Evolutionary conservation across 176 grass and related monocot genomes (phyloP).

Genomic region (Chrysopogon serrulatus): DNA sequence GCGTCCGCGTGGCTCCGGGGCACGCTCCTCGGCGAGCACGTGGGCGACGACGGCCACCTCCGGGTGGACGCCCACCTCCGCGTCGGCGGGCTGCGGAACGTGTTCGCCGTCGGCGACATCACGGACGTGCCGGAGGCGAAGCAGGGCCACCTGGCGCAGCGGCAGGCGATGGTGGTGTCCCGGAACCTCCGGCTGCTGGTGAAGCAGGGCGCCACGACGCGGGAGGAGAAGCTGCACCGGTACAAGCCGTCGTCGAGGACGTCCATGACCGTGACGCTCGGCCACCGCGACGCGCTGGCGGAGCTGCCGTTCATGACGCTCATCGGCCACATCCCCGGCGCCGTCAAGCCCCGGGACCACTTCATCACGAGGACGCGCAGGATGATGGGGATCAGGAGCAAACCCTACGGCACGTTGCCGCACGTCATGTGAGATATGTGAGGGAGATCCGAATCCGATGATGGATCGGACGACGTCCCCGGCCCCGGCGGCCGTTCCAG

Average conservation of each 20-base stretch:
- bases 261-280: conserved; percentile 39
- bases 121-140: conserved; percentile 52
- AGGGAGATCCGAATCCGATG: not conserved
- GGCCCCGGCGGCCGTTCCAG: no score
- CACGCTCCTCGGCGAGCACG: conserved; percentile 25
- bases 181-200: conserved; percentile 58
- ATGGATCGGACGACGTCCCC: not conserved
- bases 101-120: conserved; percentile 72
- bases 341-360: conserved; percentile 45
- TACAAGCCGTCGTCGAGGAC: conserved; percentile 41
- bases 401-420: not conserved
- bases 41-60: conserved; percentile 15
- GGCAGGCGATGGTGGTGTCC: conserved; percentile 59
- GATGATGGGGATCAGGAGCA: conserved; percentile 47
- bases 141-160: conserved; percentile 56
- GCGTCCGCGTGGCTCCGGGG: conserved; percentile 43
- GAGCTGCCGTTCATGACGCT: conserved; percentile 72
- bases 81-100: conserved; percentile 39
- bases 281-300: conserved; percentile 49
- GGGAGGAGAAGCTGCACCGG: conserved; percentile 59
- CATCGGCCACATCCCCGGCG: conserved; percentile 42
- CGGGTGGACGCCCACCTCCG: conserved; percentile 49
- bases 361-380: conserved; percentile 54
- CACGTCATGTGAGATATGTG: conserved; percentile 9
- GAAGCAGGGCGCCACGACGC: not conserved